Evolutionary conservation across 1,284 basidiomycete genomes (phyloP), one percentile per base, ranked within the genome.

Genomic region (Sporisorium iseilematis-ciliati): DNA sequence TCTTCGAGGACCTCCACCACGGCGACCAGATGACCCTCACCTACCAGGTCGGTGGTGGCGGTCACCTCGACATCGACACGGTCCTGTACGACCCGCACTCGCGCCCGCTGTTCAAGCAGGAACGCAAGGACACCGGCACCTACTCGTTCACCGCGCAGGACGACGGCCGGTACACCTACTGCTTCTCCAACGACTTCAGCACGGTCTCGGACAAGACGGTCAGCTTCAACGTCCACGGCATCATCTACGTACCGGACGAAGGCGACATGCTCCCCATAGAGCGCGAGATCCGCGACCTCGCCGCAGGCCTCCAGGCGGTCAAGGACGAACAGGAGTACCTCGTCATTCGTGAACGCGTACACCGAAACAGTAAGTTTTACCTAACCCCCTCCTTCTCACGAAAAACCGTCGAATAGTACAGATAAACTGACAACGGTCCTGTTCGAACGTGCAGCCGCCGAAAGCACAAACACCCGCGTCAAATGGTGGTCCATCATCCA

Each of bases 251-350:
- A 29, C 89, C 90, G 49, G 94, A 93, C 75, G 93, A 94, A 77
- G 92, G 92, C 89, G 75, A 71, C 87, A 82, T 85, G 60, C 53
- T 73, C 48, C 97, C 97, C 2, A 94, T 99, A 65, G 97, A 99
- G 86, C 91, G 92, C 54, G 96, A 99, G 88, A 95, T 99, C 70
- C 91, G 97, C 31, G 88, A 90, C 46, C 87, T 99, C n/a, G 91
- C 93, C 6, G 90, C 91, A 52, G 93, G 91, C 5, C 87, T 99
- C 40, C 90, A 93, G 77, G 88, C 93, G 18, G 94, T 99, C 77
- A 98, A 98, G 87, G 97, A 99, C 82, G 97, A 99, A 86, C 96
- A 99, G 84, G 95, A 97, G 86, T 99, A 99, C 86, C 93, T 99
- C 66, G 93, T 97, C 41, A 91, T 98, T 46, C 89, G 97, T 49